phyloP scores from a whole-genome alignment of 1,284 basidiomycete species.

The Puccinia novopanici region DNA sequence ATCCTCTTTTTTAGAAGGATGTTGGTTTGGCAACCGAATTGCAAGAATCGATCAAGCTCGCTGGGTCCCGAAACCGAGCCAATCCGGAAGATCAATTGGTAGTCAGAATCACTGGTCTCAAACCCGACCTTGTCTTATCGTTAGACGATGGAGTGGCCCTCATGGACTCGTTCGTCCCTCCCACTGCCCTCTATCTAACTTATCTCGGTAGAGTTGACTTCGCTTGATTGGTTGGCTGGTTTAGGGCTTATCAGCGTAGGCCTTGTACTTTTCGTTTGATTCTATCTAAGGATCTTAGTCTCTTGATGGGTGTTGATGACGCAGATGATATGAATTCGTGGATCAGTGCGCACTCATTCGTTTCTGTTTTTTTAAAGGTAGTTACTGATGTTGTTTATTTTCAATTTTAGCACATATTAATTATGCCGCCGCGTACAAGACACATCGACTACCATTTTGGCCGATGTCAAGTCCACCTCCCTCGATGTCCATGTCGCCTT shows the following conservation, averaged over 20 bases:
- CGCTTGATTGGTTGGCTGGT: slow-evolving; percentile 63
- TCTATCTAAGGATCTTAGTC: slow-evolving; percentile 74
- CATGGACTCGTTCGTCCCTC: slow-evolving; percentile 64
- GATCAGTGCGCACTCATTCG: slow-evolving; percentile 63
- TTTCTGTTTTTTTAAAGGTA: neutral
- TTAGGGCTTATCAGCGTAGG: slow-evolving; percentile 62
- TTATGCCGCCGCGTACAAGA: slow-evolving; percentile 66
- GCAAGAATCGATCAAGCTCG: slow-evolving; percentile 25
- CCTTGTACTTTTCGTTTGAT: slow-evolving; percentile 76
- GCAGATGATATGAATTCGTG: slow-evolving; percentile 83
- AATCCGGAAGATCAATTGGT: slow-evolving; percentile 33
- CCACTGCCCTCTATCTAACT: neutral
- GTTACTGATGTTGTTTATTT: neutral
- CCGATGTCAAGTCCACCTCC: neutral
- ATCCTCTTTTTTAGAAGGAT: slow-evolving; percentile 22
- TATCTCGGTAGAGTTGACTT: neutral
- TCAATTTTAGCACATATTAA: slow-evolving; percentile 71
- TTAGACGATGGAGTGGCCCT: slow-evolving; percentile 77
- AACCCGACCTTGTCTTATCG: slow-evolving; percentile 83
- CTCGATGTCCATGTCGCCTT: neutral
- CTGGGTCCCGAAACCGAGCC: slow-evolving; percentile 11
- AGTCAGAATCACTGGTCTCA: slow-evolving; percentile 64
- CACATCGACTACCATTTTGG: slow-evolving; percentile 15
- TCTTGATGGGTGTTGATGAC: slow-evolving; percentile 74
- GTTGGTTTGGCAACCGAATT: slow-evolving; percentile 19